Evolutionary conservation across 2,329 filamentous ascomycete species (phyloP), one percentile per base, ranked within the genome.

Genomic region (Emericellopsis cladophorae): DNA sequence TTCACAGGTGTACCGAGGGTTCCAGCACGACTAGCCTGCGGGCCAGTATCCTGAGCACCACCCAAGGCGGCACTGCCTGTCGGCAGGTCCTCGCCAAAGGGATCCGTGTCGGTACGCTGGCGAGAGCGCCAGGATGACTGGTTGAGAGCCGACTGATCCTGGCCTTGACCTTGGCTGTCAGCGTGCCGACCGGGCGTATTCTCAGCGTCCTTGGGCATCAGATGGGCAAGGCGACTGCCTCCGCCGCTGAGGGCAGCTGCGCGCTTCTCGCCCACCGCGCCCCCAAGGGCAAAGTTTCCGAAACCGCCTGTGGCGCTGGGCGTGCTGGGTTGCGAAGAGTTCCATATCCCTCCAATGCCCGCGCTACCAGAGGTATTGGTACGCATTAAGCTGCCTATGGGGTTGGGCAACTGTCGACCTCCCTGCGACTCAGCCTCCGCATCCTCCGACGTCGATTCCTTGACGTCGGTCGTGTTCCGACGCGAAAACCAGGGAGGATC

Each of bases 201-300:
- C 32, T 35, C 32, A 49, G 73, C 81, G 31, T 87, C 81, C 61
- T 89, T 93, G 16, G 78, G 79, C 49, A 95, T 81, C 18, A 95
- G 61, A 53, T 87, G 87, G 49, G 89, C 90, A 52, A 95, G 79
- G 23, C 88, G 80, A 57, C 88, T 95, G 55, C 87, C 85, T 3
- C 84, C 79, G 43, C 75, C 61, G 53, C 74, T 80, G 23, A 78
- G 24, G 31, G 36, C 34, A 32, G 31, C 81, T 51, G 82, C 75
- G 9, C 84, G 79, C 64, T 92, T 94, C 41, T 94, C 86, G 4
- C 71, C 66, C 24, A 76, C 67, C 7, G 72, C 62, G 29, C 72
- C 68, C 37, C 65, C 61, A 40, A 93, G 60, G n/a, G 84, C 81
- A 59, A 96, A 96, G 52, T 80, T 92, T 10, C 90, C 90, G 61